phyloP scores from a whole-genome alignment of 2,329 filamentous ascomycete species.

The Celoporthe dispersa region DNA sequence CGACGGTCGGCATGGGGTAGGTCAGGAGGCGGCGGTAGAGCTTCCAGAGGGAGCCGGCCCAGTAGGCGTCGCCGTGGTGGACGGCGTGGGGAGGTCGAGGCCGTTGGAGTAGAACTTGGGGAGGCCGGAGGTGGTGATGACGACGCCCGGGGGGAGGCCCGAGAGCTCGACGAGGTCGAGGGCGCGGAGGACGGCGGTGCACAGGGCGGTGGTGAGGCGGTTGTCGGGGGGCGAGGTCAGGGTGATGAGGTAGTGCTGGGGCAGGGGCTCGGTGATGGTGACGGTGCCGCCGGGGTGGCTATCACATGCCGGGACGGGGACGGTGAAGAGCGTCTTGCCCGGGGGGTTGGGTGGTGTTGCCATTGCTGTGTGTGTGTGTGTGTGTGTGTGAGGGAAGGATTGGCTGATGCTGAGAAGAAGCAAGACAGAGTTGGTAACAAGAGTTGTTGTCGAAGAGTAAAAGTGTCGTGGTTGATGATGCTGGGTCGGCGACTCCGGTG shows the following conservation, averaged over 20 bases:
- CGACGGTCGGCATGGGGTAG: conserved; percentile 81
- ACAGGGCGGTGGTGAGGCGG: conserved; percentile 71
- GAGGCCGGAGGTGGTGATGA: conserved; percentile 77
- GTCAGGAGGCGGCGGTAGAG: conserved; percentile 69
- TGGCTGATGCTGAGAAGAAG: background rate
- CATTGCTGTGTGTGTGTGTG: conserved; percentile 37
- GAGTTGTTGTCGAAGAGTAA: background rate
- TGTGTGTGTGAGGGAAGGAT: too few species aligned
- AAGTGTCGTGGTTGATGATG: background rate
- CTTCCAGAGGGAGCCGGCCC: conserved; percentile 62
- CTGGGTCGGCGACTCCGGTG: background rate
- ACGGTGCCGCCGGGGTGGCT: conserved; percentile 60
- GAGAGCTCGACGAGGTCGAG: conserved; percentile 76
- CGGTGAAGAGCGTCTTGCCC: conserved; percentile 56
- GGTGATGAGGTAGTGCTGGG: conserved; percentile 72
- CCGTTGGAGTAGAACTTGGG: conserved; percentile 84
- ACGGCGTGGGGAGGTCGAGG: conserved; percentile 75
- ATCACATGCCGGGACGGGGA: conserved; percentile 56
- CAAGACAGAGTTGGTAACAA: background rate
- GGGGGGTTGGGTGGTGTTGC: conserved; percentile 21
- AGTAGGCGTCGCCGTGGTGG: conserved; percentile 61
- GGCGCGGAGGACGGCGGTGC: conserved; percentile 68
- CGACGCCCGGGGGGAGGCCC: conserved; percentile 67
- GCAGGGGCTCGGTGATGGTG: conserved; percentile 63
- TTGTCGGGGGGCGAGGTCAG: conserved; percentile 77